Conservation (phyloP, 2,329 filamentous ascomycete genomes). For the Fusarium sp. region DNA sequence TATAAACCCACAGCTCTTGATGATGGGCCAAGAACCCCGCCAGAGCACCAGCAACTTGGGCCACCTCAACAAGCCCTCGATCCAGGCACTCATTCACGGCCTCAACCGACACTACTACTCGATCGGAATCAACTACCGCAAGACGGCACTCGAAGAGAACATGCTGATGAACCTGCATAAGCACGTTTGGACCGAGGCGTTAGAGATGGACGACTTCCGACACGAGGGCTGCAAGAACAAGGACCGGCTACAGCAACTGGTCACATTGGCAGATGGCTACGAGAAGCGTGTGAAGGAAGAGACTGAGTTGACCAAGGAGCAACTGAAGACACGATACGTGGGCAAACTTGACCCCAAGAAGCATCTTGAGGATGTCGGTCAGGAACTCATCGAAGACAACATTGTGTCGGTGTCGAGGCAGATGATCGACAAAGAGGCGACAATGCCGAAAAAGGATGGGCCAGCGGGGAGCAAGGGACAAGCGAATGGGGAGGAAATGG, state of each 20-base stretch:
- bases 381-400: slow-evolving; percentile 98
- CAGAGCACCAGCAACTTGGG: slow-evolving; percentile 98
- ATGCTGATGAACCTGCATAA: slow-evolving; percentile 99
- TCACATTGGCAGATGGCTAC: slow-evolving; percentile 92
- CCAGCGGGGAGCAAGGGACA: slow-evolving; percentile 60
- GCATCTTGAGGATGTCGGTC: slow-evolving; percentile 95
- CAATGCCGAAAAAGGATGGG: slow-evolving; percentile 79
- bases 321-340: slow-evolving; percentile 98
- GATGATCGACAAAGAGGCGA: slow-evolving; percentile 99
- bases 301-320: slow-evolving; percentile 95
- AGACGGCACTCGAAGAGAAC: slow-evolving; percentile 97
- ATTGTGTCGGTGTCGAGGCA: slow-evolving; percentile 98
- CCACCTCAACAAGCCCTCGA: slow-evolving; percentile 99
- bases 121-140: slow-evolving; percentile 97
- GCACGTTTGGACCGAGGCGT: slow-evolving; percentile 97
- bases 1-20: slow-evolving; percentile 96
- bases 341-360: slow-evolving; percentile 99
- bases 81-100: slow-evolving; percentile 97
- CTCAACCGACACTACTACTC: slow-evolving; percentile 99
- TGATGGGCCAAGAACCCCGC: slow-evolving; percentile 97
- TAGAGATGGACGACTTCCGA: slow-evolving; percentile 97
- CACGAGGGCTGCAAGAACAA: slow-evolving; percentile 87
- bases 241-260: slow-evolving; percentile 87
- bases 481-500: slow-evolving; percentile 73
- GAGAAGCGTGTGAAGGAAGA: slow-evolving; percentile 99